phyloP scores from a whole-genome alignment of 495 filamentous ascomycete genomes.

The Penicillium paxilli region DNA sequence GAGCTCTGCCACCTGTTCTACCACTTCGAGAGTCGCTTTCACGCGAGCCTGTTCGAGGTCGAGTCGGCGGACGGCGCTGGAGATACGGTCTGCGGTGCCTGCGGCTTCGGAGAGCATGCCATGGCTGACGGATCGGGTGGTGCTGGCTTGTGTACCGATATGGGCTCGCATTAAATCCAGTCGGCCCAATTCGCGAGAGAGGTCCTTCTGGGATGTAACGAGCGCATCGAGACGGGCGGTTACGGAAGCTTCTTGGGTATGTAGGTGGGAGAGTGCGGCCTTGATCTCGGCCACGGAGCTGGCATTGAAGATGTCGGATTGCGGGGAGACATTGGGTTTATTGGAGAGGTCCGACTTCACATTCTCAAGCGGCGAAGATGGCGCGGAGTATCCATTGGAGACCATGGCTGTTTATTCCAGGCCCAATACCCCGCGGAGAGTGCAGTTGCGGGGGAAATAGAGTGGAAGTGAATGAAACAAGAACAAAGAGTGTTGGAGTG shows the following conservation, averaged over 20 bases:
- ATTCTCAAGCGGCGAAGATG: slow-evolving; percentile 12
- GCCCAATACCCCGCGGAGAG: too few relatives aligned
- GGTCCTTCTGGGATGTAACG: slow-evolving; percentile 75
- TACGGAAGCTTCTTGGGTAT: slow-evolving; percentile 71
- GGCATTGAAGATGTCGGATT: slow-evolving; percentile 62
- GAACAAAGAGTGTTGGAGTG: too few relatives aligned
- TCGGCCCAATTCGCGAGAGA: slow-evolving; percentile 79
- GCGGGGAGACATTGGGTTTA: slow-evolving; percentile 12
- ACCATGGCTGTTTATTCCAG: slow-evolving; percentile 12
- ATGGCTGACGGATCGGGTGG: slow-evolving; percentile 81
- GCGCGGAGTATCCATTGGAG: slow-evolving; percentile 31
- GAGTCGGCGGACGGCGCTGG: slow-evolving; percentile 76
- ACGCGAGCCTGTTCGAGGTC: slow-evolving; percentile 90
- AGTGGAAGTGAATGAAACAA: too few relatives aligned
- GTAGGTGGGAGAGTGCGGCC: slow-evolving; percentile 69
- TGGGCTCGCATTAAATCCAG: slow-evolving; percentile 87
- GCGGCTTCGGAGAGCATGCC: slow-evolving; percentile 83
- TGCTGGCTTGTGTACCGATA: slow-evolving; percentile 83
- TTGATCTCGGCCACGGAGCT: slow-evolving; percentile 76
- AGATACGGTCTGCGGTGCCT: slow-evolving; percentile 82
- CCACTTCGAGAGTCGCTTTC: slow-evolving; percentile 84
- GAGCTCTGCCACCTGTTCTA: slow-evolving; percentile 94
- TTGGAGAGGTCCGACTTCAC: too few relatives aligned
- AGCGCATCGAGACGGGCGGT: slow-evolving; percentile 73
- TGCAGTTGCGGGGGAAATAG: too few relatives aligned